Percentiles rank a stretch among this genome's conserved stretches.
Conservation (phyloP, 2,329 filamentous ascomycete species). For the Penicillium sp. region DNA sequence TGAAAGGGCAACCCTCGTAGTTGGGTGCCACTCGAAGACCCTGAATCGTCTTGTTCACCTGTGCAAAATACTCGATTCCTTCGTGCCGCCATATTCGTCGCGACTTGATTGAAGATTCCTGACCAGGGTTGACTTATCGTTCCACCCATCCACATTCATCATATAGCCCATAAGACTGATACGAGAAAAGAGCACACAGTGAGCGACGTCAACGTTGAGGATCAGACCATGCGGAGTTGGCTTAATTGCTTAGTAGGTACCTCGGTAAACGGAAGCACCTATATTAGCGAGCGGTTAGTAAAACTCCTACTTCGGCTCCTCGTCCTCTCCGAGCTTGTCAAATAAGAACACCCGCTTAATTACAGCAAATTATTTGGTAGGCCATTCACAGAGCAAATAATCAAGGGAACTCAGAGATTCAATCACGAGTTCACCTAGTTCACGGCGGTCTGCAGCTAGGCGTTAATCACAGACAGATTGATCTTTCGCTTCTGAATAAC, state of each 20-base stretch:
- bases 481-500: conserved; percentile 59
- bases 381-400: conserved; percentile 78
- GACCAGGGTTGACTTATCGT: conserved; percentile 32
- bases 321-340: conserved; percentile 48
- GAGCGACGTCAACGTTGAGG: conserved; percentile 87
- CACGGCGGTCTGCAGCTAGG: conserved; percentile 61
- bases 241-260: conserved; percentile 81
- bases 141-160: conserved; percentile 29
- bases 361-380: conserved; percentile 62
- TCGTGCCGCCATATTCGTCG: conserved; percentile 23
- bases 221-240: conserved; percentile 69
- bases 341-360: conserved; percentile 82
- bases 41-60: conserved; percentile 21
- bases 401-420: conserved; percentile 88
- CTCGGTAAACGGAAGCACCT: conserved; percentile 76
- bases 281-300: conserved; percentile 24
- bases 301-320: conserved; percentile 50
- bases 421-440: conserved; percentile 65
- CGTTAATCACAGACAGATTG: conserved; percentile 62
- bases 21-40: conserved; percentile 39
- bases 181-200: conserved; percentile 78
- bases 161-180: conserved; percentile 36
- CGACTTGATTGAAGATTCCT: conserved; percentile 19
- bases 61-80: conserved; percentile 15
- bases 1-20: conserved; percentile 34